Percentiles rank a stretch among this genome's conserved stretches.
Evolutionary conservation across 1,284 basidiomycete species (phyloP).

Genomic region (Vanrija sp.): DNA sequence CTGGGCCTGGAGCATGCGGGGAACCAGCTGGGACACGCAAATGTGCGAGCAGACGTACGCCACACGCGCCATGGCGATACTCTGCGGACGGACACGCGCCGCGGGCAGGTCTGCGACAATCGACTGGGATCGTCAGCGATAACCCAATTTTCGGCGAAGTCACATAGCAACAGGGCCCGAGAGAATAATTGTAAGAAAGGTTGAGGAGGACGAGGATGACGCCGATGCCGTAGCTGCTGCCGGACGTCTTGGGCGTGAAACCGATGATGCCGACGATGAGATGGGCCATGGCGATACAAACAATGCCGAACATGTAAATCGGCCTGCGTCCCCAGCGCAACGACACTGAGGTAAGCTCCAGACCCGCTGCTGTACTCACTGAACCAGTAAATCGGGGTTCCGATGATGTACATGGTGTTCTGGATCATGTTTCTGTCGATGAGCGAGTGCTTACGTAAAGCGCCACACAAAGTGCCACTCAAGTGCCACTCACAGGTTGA

Average conservation of each 20-base stretch:
- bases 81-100: constrained; percentile 42
- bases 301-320: constrained; percentile 23
- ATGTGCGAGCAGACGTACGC: constrained; percentile 48
- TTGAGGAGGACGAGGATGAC: constrained; percentile 31
- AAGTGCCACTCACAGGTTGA: too few relatives aligned
- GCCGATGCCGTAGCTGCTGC: constrained; percentile 34
- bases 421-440: not conserved
- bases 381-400: not conserved
- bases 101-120: constrained; percentile 18
- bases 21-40: constrained; percentile 36
- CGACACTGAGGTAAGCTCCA: not conserved
- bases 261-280: constrained; percentile 27
- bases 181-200: constrained; percentile 23
- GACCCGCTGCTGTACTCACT: too few relatives aligned
- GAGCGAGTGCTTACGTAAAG: too few relatives aligned
- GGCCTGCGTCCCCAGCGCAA: constrained; percentile 20
- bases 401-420: not conserved
- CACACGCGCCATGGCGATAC: constrained; percentile 50
- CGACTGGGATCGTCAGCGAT: not conserved
- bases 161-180: constrained; percentile 21
- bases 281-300: constrained; percentile 12
- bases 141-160: too few relatives aligned
- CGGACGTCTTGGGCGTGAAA: constrained; percentile 22
- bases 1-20: constrained; percentile 45
- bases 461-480: too few relatives aligned